These are phyloP conservation scores for Septoria petroselini DNA, from an alignment of 2,329 filamentous ascomycete species.

Conservation along the genomic window DNA sequence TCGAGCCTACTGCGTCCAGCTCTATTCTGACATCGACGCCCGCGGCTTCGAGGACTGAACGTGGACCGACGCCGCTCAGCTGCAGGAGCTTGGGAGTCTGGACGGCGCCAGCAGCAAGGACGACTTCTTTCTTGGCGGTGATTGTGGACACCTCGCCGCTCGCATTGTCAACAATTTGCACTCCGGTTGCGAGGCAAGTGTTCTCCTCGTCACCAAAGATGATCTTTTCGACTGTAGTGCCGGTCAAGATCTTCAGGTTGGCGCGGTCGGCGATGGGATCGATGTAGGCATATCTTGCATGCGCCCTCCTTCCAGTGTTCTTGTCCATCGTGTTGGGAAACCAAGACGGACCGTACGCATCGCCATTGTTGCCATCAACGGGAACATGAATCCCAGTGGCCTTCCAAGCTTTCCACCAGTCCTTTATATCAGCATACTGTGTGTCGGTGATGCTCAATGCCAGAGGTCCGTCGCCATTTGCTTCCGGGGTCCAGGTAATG, in stretches of 20 bases:
- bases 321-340: slow-evolving; percentile 3
- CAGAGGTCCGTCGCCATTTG: slow-evolving; percentile 12
- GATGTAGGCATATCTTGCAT: slow-evolving; percentile 29
- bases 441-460: neutral
- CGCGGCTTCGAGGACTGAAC: slow-evolving; percentile 12
- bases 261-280: slow-evolving; percentile 33
- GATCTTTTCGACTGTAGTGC: slow-evolving; percentile 5
- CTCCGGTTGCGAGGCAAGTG: slow-evolving; percentile 36
- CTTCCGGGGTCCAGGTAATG: slow-evolving; percentile 16
- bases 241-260: slow-evolving; percentile 30
- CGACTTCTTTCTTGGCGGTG: slow-evolving; percentile 48
- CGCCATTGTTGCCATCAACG: slow-evolving; percentile 4
- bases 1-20: slow-evolving; percentile 35
- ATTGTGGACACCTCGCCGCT: slow-evolving; percentile 32
- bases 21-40: slow-evolving; percentile 16
- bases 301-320: neutral
- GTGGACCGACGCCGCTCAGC: slow-evolving; percentile 56
- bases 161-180: slow-evolving; percentile 42
- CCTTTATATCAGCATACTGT: neutral
- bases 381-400: slow-evolving; percentile 1
- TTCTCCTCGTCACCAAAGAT: slow-evolving; percentile 19
- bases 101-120: slow-evolving; percentile 57
- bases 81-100: slow-evolving; percentile 59
- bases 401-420: slow-evolving; percentile 1
- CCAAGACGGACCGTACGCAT: slow-evolving; percentile 3